Evolutionary conservation across 1,284 basidiomycete genomes (phyloP), one percentile per base, ranked within the genome.

Genomic region (Cryptococcus floricola): DNA sequence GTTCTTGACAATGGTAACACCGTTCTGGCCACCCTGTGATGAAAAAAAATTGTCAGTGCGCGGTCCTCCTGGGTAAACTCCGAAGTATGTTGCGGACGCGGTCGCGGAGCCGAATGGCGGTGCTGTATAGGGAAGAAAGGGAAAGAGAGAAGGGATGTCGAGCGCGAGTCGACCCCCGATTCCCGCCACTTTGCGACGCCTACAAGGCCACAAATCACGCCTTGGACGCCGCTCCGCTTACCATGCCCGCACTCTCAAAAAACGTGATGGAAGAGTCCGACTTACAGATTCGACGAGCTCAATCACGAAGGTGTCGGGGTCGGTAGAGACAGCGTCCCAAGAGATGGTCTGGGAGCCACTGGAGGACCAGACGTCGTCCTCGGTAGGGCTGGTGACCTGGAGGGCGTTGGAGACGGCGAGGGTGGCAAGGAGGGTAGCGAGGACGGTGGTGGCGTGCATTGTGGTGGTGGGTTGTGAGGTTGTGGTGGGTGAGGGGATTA

Each of bases 291-390:
- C 88, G 64, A 80, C 80, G 51, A 91, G 80, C 51, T 88, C 76
- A 49, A 82, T 80, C 12, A 85, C 83, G 74, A 91, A 90, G 77
- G 82, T 88, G 52, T 58, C 45, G 0, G 82, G 70, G 67, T 90
- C 88, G 18, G 86, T 86, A 57, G 58, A 58, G 59, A 88, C 87
- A n/a, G 80, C 80, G 2, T 75, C 57, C 88, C 88, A 90, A 18
- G 74, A 57, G 59, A 89, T 76, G 38, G 73, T 78, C 71, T 90
- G 87, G 49, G 80, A 65, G 16, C 70, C 67, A 3, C 61, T 61
- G 64, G 81, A 65, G 31, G 55, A 37, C 88, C 87, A 91, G 52
- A 80, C 81, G 28, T 80, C 66, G 41, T 65, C 54, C 34, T 64
- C 63, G 59, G 70, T 77, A 44, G 89, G 89, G 52, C 67, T 75